Percentiles rank a stretch among this genome's conserved stretches.
These are phyloP conservation scores for Chaetomium strumarium DNA, from an alignment of 2,329 filamentous ascomycete genomes.

Conservation along the genomic window DNA sequence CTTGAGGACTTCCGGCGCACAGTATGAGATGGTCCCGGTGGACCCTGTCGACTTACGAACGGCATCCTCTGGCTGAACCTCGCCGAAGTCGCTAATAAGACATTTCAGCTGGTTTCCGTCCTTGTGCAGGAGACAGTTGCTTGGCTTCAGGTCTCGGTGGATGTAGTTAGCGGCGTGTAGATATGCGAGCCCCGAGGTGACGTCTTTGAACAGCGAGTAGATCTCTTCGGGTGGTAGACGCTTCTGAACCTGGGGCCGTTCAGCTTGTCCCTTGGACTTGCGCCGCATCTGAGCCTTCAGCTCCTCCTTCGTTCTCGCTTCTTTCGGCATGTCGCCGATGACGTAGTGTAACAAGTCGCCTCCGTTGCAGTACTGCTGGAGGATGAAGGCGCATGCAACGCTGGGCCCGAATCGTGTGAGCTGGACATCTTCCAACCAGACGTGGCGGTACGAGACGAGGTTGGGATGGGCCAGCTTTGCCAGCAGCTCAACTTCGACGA, in stretches of 20 bases:
- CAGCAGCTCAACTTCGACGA: constrained; percentile 88
- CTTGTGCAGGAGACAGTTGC: constrained; percentile 84
- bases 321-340: constrained; percentile 57
- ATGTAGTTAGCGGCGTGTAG: constrained; percentile 90
- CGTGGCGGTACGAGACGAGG: constrained; percentile 91
- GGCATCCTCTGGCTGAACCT: constrained; percentile 80
- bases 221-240: constrained; percentile 77
- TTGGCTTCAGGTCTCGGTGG: constrained; percentile 91
- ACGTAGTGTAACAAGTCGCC: constrained; percentile 88
- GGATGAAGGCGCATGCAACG: constrained; percentile 91
- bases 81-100: constrained; percentile 94
- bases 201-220: constrained; percentile 92
- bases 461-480: constrained; percentile 92
- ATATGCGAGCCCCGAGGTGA: constrained; percentile 85
- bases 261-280: constrained; percentile 69
- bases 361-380: constrained; percentile 95
- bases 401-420: constrained; percentile 82
- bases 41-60: constrained; percentile 84
- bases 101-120: constrained; percentile 68
- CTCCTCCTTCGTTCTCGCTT: constrained; percentile 65
- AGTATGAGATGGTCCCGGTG: constrained; percentile 96
- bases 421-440: constrained; percentile 88
- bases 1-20: constrained; percentile 85
- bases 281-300: constrained; percentile 83
- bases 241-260: constrained; percentile 47